Conservation (phyloP, 2,329 filamentous ascomycete genomes). For the Arthrobotrys sphaeroides region DNA sequence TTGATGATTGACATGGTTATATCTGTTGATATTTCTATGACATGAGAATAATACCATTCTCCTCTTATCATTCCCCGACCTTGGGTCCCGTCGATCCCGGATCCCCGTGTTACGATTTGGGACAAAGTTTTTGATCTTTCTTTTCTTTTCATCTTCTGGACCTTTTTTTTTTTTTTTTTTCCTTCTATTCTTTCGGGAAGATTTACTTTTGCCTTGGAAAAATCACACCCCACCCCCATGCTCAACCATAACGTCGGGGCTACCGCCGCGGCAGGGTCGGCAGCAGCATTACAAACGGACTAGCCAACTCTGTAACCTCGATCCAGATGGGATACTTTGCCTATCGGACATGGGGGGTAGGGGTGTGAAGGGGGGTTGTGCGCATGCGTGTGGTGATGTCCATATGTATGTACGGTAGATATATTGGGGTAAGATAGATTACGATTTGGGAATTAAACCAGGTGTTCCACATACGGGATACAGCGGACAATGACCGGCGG, state of each 20-base stretch:
- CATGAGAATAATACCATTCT: conserved; percentile 50
- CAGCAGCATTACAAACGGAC: not conserved
- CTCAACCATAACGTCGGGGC: conserved; percentile 41
- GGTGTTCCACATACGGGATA: not conserved
- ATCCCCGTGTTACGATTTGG: conserved; percentile 15
- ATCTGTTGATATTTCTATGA: conserved; percentile 47
- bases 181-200: conserved; percentile 12
- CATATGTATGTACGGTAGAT: not conserved
- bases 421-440: conserved; percentile 29
- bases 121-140: not conserved
- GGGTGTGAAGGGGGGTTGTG: not conserved
- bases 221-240: conserved; percentile 8
- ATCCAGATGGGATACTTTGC: conserved; percentile 13
- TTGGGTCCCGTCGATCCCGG: conserved; percentile 15
- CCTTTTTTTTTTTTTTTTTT: not conserved
- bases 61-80: conserved; percentile 25
- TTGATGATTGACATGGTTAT: conserved; percentile 18
- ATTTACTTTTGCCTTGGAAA: not conserved
- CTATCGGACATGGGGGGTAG: not conserved
- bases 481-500: not conserved
- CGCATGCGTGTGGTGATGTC: not conserved
- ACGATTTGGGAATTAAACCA: conserved; percentile 13
- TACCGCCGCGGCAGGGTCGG: conserved; percentile 29
- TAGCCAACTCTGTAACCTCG: conserved; percentile 6
- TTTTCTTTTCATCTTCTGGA: not conserved